phyloP scores from a whole-genome alignment of 495 filamentous ascomycete species.

The Pyrenopolyporus hunteri region DNA sequence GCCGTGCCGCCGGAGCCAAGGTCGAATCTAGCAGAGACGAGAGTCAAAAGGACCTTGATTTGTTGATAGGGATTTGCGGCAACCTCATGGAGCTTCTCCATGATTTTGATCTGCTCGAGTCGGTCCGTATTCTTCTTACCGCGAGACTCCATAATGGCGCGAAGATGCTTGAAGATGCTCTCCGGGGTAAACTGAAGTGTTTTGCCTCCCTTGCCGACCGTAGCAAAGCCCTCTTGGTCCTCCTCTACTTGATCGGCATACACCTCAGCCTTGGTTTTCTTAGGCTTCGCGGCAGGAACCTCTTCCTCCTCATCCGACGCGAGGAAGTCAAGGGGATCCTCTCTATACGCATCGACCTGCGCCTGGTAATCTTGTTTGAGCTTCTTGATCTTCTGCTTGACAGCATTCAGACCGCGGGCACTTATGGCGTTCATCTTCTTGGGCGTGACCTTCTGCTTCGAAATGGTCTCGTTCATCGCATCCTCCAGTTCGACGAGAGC shows the following conservation, averaged over 20 bases:
- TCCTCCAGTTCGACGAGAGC: constrained; percentile 93
- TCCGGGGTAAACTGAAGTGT: constrained; percentile 90
- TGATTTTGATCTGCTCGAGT: constrained; percentile 88
- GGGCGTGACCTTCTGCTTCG: constrained; percentile 92
- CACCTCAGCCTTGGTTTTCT: constrained; percentile 55
- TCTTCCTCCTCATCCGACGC: constrained; percentile 75
- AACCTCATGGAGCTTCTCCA: constrained; percentile 95
- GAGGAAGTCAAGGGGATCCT: constrained; percentile 86
- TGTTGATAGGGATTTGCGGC: constrained; percentile 88
- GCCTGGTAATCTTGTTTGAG: constrained; percentile 93
- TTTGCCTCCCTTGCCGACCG: constrained; percentile 85
- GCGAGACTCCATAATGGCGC: constrained; percentile 89
- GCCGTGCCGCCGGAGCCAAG: constrained; percentile 79
- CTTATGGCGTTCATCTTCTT: constrained; percentile 99
- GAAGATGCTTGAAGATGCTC: constrained; percentile 96
- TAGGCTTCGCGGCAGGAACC: constrained; percentile 50
- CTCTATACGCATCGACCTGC: constrained; percentile 86
- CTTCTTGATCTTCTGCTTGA: constrained; percentile 97
- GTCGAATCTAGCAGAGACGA: constrained; percentile 95
- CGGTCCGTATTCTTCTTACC: constrained; percentile 99
- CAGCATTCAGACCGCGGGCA: constrained; percentile 89
- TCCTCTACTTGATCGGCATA: constrained; percentile 55
- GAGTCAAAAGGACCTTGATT: constrained; percentile 88
- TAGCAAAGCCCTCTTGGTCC: constrained; percentile 84
- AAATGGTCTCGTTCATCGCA: constrained; percentile 88